Base-by-base conservation (phyloP, 2,329 filamentous ascomycete species). In the Didymella segeticola region DNA sequence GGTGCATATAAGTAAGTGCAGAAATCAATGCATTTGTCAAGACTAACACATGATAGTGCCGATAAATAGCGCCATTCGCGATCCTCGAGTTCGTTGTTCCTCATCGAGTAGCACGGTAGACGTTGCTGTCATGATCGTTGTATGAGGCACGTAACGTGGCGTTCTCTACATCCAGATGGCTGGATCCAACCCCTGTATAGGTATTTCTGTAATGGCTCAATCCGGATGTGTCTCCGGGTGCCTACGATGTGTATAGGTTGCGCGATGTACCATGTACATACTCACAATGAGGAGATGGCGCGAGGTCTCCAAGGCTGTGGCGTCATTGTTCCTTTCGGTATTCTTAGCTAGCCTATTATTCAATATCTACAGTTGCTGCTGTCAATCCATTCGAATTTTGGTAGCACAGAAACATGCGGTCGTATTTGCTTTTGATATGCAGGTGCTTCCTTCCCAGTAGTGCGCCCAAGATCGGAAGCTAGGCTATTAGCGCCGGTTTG, bases 151-250 rank as follows among this genome's bases (percentile, higher is more conserved):
- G 25, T 34, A 36, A 36, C 30, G 45, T 41, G 51, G 51, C 45
- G 33, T 45, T 17, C 14, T 43, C 25, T 43, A 29, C 34, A 47
- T 45, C 42, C 42, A 29, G 12, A 25, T 42, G 47, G 38, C 25
- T 43, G 45, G 51, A 34, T 37, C 19, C 11, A n/a, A 30, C 36
- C 36, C 33, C 17, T 36, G 39, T 50, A 23, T 31, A 39, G 27
- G 17, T 39, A 20, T 39, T 41, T 38, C 43, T 14, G n/a, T 22
- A 30, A 38, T 19, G 15, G 30, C 58, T 67, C 27, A 64, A 56
- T 51, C 27, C 38, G n/a, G 29, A 27, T 39, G 65, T 23, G 36
- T 20, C 22, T 41, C 51, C 39, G 51, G 43, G 23, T 30, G 15
- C 5, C 22, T 37, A 20, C 25, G 36, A 29, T 26, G 19, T 20